These are phyloP conservation scores for Chenopodium formosanum DNA, from an alignment of 148 eudicot species.

Conservation along the genomic window DNA sequence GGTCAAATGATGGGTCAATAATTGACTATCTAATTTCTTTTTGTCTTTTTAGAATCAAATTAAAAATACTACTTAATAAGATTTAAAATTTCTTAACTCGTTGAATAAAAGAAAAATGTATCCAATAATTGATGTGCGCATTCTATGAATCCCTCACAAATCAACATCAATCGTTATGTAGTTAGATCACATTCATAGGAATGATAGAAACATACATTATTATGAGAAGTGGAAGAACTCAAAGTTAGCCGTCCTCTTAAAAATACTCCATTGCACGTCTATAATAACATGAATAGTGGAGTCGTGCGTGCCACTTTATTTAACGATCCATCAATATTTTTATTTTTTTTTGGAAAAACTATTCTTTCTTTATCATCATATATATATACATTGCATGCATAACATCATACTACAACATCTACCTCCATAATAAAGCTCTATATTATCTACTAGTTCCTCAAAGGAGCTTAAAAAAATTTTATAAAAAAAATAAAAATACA, in stretches of 20 bases:
- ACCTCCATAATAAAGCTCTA: not conserved
- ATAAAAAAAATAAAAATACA: too few relatives aligned
- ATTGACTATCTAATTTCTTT: too few relatives aligned
- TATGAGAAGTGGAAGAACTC: not conserved
- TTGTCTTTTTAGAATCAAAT: too few relatives aligned
- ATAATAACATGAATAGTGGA: not conserved
- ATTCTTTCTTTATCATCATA: not conserved
- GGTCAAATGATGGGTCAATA: too few relatives aligned
- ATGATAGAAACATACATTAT: not conserved
- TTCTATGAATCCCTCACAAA: not conserved
- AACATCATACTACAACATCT: not conserved
- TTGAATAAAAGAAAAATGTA: too few relatives aligned
- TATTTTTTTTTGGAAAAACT: not conserved
- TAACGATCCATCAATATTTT: not conserved
- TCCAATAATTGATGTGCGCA: not conserved
- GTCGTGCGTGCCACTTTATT: slow-evolving; percentile 3
- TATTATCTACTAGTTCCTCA: too few relatives aligned
- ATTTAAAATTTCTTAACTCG: too few relatives aligned
- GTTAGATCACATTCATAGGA: not conserved
- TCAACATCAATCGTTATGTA: not conserved
- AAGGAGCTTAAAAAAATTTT: not conserved
- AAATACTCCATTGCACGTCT: slow-evolving; percentile 7
- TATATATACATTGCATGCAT: not conserved
- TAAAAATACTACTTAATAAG: too few relatives aligned
- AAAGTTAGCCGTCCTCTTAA: not conserved